Percentiles rank a stretch among this genome's conserved stretches.
These are phyloP conservation scores for Eucalyptus sideroxylon DNA, from an alignment of 345 rosid species.

Conservation along the genomic window DNA sequence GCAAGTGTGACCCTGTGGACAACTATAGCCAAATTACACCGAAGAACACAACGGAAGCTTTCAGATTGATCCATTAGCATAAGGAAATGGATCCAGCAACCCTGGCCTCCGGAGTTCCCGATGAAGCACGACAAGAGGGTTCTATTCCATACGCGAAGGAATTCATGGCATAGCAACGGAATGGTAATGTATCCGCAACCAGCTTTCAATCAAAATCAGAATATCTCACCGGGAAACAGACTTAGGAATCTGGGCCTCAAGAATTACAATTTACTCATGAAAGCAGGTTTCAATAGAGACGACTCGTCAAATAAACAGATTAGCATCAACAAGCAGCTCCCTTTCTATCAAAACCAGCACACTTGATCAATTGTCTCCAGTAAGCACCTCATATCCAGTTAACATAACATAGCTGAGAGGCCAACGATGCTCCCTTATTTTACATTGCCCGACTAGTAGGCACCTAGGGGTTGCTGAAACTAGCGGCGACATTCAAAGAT, in stretches of 20 bases:
- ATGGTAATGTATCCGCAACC: background rate
- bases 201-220: background rate
- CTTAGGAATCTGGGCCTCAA: background rate
- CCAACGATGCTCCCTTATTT: background rate
- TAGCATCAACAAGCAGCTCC: background rate
- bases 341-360: background rate
- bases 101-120: background rate
- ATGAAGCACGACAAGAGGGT: background rate
- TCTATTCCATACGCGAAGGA: background rate
- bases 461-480: background rate
- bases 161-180: background rate
- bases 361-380: background rate
- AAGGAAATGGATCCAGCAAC: background rate
- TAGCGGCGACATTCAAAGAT: background rate
- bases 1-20: constrained; percentile 76
- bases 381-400: background rate
- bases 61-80: background rate
- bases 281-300: fast-evolving
- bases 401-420: background rate
- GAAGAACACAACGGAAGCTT: background rate
- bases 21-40: background rate
- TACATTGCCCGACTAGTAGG: background rate
- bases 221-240: background rate
- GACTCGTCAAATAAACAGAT: background rate
- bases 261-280: fast-evolving